These are phyloP conservation scores for Chrysoporthe cubensis DNA, from an alignment of 2,329 filamentous ascomycete species.

Conservation along the genomic window DNA sequence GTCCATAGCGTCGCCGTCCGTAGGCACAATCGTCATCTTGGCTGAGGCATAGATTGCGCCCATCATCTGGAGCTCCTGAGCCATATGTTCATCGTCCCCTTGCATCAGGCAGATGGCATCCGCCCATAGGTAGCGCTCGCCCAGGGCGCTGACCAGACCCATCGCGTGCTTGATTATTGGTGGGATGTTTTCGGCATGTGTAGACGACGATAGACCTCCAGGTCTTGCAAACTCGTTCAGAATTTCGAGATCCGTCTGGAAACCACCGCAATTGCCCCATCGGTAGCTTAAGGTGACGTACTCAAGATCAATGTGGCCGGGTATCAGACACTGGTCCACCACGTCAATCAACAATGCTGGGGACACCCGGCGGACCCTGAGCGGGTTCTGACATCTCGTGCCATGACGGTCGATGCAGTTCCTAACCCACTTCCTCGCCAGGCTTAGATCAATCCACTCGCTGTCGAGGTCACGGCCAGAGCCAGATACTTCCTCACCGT, in stretches of 20 bases:
- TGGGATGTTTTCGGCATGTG: not conserved
- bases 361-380: not conserved
- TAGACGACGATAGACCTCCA: not conserved
- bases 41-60: slow-evolving; percentile 15
- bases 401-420: not conserved
- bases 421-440: not conserved
- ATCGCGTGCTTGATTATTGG: slow-evolving; percentile 12
- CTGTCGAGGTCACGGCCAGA: not conserved
- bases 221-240: not conserved
- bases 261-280: slow-evolving; percentile 2
- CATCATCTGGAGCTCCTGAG: slow-evolving; percentile 8
- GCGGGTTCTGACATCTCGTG: not conserved
- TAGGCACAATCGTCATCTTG: slow-evolving; percentile 7
- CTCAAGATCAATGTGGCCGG: not conserved
- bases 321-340: not conserved
- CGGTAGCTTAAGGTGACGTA: slow-evolving; percentile 1
- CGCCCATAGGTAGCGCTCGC: slow-evolving; percentile 20
- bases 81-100: slow-evolving; percentile 4
- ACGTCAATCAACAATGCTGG: slow-evolving; percentile 1
- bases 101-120: slow-evolving; percentile 16
- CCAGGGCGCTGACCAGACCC: not conserved
- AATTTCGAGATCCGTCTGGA: not conserved
- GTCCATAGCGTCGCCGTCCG: slow-evolving; percentile 4
- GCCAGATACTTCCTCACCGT: not conserved
- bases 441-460: not conserved